phyloP scores from a whole-genome alignment of 208 protist genomes.

The Chromosphaera perkinsii region DNA sequence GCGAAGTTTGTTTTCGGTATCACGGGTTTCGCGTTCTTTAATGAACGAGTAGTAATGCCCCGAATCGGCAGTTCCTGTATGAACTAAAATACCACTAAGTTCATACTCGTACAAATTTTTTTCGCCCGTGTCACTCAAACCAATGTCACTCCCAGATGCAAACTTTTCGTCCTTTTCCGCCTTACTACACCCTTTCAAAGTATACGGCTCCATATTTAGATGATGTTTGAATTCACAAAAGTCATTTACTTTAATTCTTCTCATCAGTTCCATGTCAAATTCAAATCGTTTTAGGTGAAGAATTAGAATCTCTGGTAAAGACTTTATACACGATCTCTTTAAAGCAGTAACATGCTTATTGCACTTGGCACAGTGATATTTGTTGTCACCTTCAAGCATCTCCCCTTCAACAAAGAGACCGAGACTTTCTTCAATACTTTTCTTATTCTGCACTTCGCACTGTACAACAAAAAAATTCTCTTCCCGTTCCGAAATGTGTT shows the following conservation, averaged over 20 bases:
- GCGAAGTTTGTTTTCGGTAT: no score
- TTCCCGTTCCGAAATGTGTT: slow-evolving; percentile 51
- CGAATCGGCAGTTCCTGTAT: slow-evolving; percentile 67
- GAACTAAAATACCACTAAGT: slow-evolving; percentile 68
- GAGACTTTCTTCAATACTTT: slow-evolving; percentile 59
- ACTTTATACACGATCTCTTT: slow-evolving; percentile 38
- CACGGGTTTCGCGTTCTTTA: no score
- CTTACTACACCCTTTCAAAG: slow-evolving; percentile 43
- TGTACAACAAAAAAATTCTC: slow-evolving; percentile 54
- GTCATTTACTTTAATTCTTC: slow-evolving; percentile 70
- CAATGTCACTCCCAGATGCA: neutral
- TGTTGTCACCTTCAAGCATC: slow-evolving; percentile 70
- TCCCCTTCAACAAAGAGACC: slow-evolving; percentile 65
- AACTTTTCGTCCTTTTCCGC: neutral
- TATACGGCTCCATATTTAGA: slow-evolving; percentile 72
- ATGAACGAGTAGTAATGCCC: slow-evolving; percentile 81
- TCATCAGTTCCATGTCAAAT: slow-evolving; percentile 71
- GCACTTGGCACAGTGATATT: slow-evolving; percentile 63
- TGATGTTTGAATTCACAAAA: slow-evolving; percentile 55
- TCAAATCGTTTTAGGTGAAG: slow-evolving; percentile 77
- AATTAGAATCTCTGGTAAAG: slow-evolving; percentile 65
- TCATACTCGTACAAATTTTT: slow-evolving; percentile 47
- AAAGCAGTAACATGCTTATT: slow-evolving; percentile 47
- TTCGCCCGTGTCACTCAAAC: neutral
- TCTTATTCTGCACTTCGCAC: slow-evolving; percentile 67